phyloP scores from a whole-genome alignment of 345 rosid genomes.

The Eucalyptus albens region DNA sequence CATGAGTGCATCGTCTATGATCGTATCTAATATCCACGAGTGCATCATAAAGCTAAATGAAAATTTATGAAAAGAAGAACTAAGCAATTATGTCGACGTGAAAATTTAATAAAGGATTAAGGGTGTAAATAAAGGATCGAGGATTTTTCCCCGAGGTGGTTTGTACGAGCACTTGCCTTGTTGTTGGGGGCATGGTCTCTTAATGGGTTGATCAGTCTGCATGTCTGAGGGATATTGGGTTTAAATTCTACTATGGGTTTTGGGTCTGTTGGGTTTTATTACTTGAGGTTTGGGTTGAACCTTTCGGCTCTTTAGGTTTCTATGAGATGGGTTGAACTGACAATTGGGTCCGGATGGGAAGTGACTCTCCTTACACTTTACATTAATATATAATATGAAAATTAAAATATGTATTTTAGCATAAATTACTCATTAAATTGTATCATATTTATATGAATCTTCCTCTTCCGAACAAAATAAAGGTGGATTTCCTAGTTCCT shows the following conservation, averaged over 20 bases:
- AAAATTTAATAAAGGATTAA: neutral
- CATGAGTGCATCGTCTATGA: accelerated
- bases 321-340: neutral
- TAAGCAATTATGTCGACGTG: neutral
- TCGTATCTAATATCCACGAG: neutral
- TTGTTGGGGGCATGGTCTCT: neutral
- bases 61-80: neutral
- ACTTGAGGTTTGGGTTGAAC: neutral
- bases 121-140: neutral
- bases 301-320: neutral
- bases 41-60: neutral
- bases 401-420: neutral
- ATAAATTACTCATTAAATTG: too few species aligned
- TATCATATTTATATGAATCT: neutral
- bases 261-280: neutral
- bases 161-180: neutral
- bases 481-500: neutral
- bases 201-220: neutral
- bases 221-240: too few species aligned
- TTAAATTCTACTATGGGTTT: neutral
- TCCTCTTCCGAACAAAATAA: neutral
- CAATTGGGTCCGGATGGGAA: neutral
- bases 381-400: neutral
- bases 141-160: neutral
- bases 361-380: too few species aligned